phyloP scores from a whole-genome alignment of 768 basidiomycete genomes.

The Leccinum arenicola region DNA sequence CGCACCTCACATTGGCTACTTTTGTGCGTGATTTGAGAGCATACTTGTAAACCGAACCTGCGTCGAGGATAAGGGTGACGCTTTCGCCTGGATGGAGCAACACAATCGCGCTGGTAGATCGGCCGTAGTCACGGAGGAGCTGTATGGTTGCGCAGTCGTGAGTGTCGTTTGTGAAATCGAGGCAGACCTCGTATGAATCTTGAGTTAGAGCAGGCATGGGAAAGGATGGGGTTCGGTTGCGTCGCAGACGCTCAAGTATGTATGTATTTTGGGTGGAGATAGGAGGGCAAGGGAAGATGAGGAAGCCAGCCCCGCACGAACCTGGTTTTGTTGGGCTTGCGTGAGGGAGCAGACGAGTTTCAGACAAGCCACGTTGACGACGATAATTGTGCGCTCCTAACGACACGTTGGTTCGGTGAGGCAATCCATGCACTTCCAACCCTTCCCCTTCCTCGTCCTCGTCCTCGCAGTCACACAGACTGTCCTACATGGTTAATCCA shows the following conservation, averaged over 20 bases:
- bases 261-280: slow-evolving; percentile 15
- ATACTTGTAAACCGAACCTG: slow-evolving; percentile 67
- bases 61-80: slow-evolving; percentile 65
- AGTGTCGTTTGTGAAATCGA: slow-evolving; percentile 71
- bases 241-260: slow-evolving; percentile 34
- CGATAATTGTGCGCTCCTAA: slow-evolving; percentile 30
- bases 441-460: slow-evolving; percentile 35
- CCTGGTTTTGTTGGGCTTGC: slow-evolving; percentile 35
- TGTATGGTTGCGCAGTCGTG: slow-evolving; percentile 62
- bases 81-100: slow-evolving; percentile 61
- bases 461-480: background rate
- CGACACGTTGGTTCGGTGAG: slow-evolving; percentile 31
- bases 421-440: slow-evolving; percentile 19
- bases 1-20: slow-evolving; percentile 70
- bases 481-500: slow-evolving; percentile 1
- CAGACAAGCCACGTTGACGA: slow-evolving; percentile 27
- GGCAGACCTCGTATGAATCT: slow-evolving; percentile 56
- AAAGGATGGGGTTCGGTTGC: slow-evolving; percentile 4
- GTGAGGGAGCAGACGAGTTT: slow-evolving; percentile 28
- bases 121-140: slow-evolving; percentile 61
- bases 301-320: slow-evolving; percentile 23
- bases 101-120: slow-evolving; percentile 49
- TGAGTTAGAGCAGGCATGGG: slow-evolving; percentile 60
- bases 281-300: slow-evolving; percentile 15
- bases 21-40: slow-evolving; percentile 62